These are phyloP conservation scores for Pseudogymnoascus sp. DNA, from an alignment of 2,329 filamentous ascomycete species.

Conservation along the genomic window DNA sequence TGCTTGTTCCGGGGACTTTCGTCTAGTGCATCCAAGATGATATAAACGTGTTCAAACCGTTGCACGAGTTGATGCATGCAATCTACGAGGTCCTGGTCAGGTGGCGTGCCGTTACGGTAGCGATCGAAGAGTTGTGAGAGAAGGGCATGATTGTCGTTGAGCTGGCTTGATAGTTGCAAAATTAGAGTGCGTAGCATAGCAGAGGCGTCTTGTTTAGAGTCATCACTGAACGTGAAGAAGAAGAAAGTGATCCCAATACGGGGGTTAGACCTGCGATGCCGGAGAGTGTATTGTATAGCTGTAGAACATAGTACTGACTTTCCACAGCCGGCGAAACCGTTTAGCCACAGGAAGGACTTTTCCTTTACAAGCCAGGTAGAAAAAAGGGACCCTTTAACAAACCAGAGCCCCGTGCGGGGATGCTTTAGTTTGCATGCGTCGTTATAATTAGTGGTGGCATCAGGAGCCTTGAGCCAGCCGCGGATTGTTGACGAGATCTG, in stretches of 20 bases:
- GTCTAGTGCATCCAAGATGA: slow-evolving; percentile 33
- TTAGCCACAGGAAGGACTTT: slow-evolving; percentile 33
- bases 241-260: slow-evolving; percentile 30
- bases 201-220: slow-evolving; percentile 26
- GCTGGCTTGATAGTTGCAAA: slow-evolving; percentile 28
- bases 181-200: slow-evolving; percentile 29
- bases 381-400: slow-evolving; percentile 20
- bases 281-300: slow-evolving; percentile 26
- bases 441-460: slow-evolving; percentile 20
- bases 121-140: slow-evolving; percentile 18
- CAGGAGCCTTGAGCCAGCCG: slow-evolving; percentile 21
- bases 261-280: slow-evolving; percentile 18
- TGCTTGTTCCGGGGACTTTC: slow-evolving; percentile 27
- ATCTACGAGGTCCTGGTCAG: slow-evolving; percentile 19
- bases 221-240: slow-evolving; percentile 34
- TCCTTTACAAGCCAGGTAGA: slow-evolving; percentile 23
- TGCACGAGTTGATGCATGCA: slow-evolving; percentile 21
- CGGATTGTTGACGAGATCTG: slow-evolving; percentile 22
- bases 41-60: slow-evolving; percentile 27
- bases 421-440: slow-evolving; percentile 19
- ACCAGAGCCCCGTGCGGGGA: slow-evolving; percentile 21
- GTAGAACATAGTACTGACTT: slow-evolving; percentile 34
- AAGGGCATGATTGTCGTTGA: slow-evolving; percentile 14
- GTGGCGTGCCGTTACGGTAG: slow-evolving; percentile 16
- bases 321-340: slow-evolving; percentile 33